Evolutionary conservation across 2,329 filamentous ascomycete genomes (phyloP).

Genomic region (Tolypocladium guangdongense): DNA sequence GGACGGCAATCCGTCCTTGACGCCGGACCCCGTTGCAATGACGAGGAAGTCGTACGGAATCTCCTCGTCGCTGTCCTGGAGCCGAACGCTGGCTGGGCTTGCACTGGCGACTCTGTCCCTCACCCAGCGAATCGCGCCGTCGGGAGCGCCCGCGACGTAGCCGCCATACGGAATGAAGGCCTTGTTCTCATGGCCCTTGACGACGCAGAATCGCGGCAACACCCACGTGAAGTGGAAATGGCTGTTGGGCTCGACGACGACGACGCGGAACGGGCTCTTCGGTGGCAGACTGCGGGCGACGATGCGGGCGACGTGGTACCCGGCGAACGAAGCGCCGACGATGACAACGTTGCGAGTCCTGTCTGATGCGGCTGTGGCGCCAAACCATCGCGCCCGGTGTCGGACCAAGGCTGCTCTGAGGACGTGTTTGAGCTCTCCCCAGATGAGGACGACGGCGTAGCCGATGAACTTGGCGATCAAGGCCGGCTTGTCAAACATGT

Average conservation of each 20-base stretch:
- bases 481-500: constrained; percentile 17
- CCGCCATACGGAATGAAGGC: constrained; percentile 49
- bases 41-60: constrained; percentile 44
- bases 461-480: constrained; percentile 18
- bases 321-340: constrained; percentile 48
- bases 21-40: constrained; percentile 44
- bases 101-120: constrained; percentile 30
- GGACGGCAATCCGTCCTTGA: constrained; percentile 33
- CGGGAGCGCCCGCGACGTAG: constrained; percentile 22
- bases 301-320: constrained; percentile 35
- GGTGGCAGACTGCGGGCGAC: constrained; percentile 38
- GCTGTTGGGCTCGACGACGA: constrained; percentile 47
- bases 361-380: constrained; percentile 6
- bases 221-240: constrained; percentile 53
- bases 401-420: constrained; percentile 6
- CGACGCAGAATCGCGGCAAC: constrained; percentile 47
- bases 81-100: constrained; percentile 22
- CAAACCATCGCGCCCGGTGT: constrained; percentile 3
- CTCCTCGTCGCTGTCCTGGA: constrained; percentile 27
- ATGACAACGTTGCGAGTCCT: constrained; percentile 38
- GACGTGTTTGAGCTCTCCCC: constrained; percentile 10
- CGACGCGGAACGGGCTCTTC: constrained; percentile 33
- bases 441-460: constrained; percentile 14
- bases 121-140: constrained; percentile 27
- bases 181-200: constrained; percentile 41